These are phyloP conservation scores for Babesia bovis DNA, from an alignment of 169 alveolate genomes.

Conservation along the genomic window DNA sequence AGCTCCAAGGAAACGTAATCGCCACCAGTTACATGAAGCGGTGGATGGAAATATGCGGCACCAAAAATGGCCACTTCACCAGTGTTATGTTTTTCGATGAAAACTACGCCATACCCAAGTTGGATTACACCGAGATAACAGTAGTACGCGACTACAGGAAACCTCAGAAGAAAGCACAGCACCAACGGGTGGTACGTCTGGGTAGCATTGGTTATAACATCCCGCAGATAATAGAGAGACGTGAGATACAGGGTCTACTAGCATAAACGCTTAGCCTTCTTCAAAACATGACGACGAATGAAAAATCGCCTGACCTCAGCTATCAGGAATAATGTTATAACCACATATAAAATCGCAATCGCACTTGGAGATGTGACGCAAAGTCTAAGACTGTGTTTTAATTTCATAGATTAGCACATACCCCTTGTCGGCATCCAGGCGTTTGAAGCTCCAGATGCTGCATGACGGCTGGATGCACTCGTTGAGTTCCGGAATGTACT, in stretches of 20 bases:
- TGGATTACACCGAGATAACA: slow-evolving; percentile 60
- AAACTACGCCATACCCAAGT: slow-evolving; percentile 61
- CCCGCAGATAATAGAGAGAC: slow-evolving; percentile 23
- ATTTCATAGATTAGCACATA: not conserved
- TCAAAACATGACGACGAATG: slow-evolving; percentile 29
- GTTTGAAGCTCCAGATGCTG: slow-evolving; percentile 73
- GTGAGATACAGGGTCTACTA: slow-evolving; percentile 15
- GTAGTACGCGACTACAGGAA: slow-evolving; percentile 67
- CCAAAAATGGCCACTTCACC: slow-evolving; percentile 36
- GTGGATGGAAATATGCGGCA: slow-evolving; percentile 63
- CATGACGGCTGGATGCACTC: slow-evolving; percentile 75
- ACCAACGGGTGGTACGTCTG: slow-evolving; percentile 29
- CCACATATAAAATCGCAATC: not conserved
- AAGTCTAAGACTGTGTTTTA: not conserved
- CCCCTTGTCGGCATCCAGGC: slow-evolving; percentile 66
- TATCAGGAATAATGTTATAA: slow-evolving; percentile 5
- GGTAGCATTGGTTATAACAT: not conserved
- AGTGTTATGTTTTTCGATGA: slow-evolving; percentile 53
- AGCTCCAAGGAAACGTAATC: slow-evolving; percentile 70
- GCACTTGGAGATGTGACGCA: slow-evolving; percentile 48
- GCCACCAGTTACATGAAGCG: slow-evolving; percentile 69
- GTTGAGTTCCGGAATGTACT: slow-evolving; percentile 73
- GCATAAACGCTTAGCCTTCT: slow-evolving; percentile 49
- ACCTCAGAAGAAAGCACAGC: slow-evolving; percentile 63
- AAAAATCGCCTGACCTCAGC: slow-evolving; percentile 26